Conservation (phyloP, 179 eudicot species). For the Heliamphora pulchella region DNA sequence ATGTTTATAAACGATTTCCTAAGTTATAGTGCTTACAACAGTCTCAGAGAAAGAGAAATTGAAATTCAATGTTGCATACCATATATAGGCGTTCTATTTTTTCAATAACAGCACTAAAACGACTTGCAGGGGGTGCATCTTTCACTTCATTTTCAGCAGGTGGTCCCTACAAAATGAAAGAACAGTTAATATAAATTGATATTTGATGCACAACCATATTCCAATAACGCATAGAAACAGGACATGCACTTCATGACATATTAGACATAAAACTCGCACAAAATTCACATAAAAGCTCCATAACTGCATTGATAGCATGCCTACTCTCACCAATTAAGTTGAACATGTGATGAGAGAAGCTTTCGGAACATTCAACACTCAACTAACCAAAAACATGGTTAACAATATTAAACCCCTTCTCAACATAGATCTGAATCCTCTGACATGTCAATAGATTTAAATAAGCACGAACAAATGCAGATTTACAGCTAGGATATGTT, state of each 20-base stretch:
- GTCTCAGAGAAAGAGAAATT: not conserved
- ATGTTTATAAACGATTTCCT: not conserved
- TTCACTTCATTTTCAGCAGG: slow-evolving; percentile 44
- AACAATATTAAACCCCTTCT: too few relatives aligned
- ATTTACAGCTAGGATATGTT: too few relatives aligned
- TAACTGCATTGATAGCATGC: too few relatives aligned
- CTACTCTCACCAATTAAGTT: too few relatives aligned
- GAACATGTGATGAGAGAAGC: too few relatives aligned
- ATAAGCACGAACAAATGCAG: too few relatives aligned
- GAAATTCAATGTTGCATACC: slow-evolving; percentile 38
- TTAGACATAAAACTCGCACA: not conserved
- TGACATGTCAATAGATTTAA: too few relatives aligned
- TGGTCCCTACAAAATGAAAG: slow-evolving; percentile 36
- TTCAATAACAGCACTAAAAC: slow-evolving; percentile 83
- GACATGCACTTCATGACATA: not conserved
- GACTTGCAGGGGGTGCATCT: slow-evolving; percentile 66
- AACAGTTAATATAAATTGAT: not conserved
- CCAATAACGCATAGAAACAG: not conserved
- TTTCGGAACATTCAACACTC: too few relatives aligned
- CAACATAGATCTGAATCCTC: too few relatives aligned
- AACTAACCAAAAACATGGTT: too few relatives aligned
- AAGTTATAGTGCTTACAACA: not conserved
- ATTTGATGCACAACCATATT: not conserved
- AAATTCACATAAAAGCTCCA: not conserved
- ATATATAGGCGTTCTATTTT: slow-evolving; percentile 86